These are phyloP conservation scores for Nigrospora osmanthi DNA, from an alignment of 2,329 filamentous ascomycete genomes.

Conservation along the genomic window DNA sequence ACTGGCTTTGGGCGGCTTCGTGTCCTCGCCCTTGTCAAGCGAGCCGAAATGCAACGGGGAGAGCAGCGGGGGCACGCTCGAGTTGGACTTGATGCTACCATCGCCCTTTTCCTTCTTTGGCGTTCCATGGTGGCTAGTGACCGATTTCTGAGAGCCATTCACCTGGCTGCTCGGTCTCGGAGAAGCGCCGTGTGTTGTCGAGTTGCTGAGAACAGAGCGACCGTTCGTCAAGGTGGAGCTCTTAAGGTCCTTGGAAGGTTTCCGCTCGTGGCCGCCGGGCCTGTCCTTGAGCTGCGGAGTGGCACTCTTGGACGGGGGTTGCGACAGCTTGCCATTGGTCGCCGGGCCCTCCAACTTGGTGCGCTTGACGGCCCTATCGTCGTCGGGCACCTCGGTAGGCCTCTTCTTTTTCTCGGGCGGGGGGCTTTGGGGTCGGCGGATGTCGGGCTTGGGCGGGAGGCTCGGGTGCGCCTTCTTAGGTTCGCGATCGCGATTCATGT, in stretches of 20 bases:
- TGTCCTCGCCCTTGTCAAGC: constrained; percentile 27
- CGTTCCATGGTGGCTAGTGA: constrained; percentile 23
- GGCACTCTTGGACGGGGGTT: constrained; percentile 12
- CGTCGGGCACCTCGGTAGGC: constrained; percentile 33
- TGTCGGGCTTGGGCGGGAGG: constrained; percentile 15
- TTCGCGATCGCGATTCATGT: constrained; percentile 15
- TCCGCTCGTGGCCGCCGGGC: constrained; percentile 10
- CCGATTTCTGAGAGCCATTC: constrained; percentile 31
- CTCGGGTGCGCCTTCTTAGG: constrained; percentile 11
- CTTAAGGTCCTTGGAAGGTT: constrained; percentile 15
- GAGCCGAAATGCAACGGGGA: constrained; percentile 41
- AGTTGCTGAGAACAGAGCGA: constrained; percentile 10
- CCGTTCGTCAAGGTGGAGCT: constrained; percentile 14
- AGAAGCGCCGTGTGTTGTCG: constrained; percentile 16
- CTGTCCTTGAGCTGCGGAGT: constrained; percentile 15
- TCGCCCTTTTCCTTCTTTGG: constrained; percentile 28
- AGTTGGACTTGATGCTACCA: constrained; percentile 20
- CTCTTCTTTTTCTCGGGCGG: constrained; percentile 42
- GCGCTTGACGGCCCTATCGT: constrained; percentile 37
- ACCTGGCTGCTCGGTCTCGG: constrained; percentile 31
- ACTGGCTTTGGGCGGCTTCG: constrained; percentile 15
- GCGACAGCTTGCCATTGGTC: constrained; percentile 8
- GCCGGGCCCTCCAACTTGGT: constrained; percentile 28
- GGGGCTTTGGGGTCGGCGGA: constrained; percentile 23
- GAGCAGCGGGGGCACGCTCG: constrained; percentile 40